Percentiles rank a stretch among this genome's conserved stretches.
These are phyloP conservation scores for Penicillium steckii DNA, from an alignment of 495 filamentous ascomycete genomes.

Conservation along the genomic window DNA sequence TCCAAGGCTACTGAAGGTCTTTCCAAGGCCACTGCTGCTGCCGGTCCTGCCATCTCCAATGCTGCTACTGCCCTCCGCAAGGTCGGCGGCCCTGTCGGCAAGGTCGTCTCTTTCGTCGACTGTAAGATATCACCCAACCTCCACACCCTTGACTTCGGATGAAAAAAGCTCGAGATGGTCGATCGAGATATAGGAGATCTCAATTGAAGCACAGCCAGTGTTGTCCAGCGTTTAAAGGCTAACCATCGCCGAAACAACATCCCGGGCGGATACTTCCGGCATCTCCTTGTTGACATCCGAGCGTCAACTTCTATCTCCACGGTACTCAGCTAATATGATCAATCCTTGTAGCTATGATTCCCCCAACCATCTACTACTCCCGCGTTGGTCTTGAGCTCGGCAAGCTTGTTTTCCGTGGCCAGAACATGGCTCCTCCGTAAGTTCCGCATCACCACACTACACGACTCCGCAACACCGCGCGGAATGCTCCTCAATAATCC, in stretches of 20 bases:
- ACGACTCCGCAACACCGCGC: background rate
- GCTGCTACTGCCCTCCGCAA: conserved; percentile 69
- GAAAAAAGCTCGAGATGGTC: background rate
- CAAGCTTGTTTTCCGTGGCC: conserved; percentile 82
- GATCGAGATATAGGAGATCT: background rate
- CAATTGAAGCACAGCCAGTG: conserved; percentile 12
- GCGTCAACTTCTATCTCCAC: conserved; percentile 1
- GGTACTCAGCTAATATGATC: conserved; percentile 27
- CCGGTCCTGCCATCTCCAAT: conserved; percentile 71
- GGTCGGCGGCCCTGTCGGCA: conserved; percentile 83
- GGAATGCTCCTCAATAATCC: no score
- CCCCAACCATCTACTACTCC: conserved; percentile 85
- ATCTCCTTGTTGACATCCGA: conserved; percentile 25
- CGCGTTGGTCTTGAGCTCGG: conserved; percentile 83
- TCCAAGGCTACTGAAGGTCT: conserved; percentile 84
- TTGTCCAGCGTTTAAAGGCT: background rate
- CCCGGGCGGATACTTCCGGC: background rate
- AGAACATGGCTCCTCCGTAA: conserved; percentile 94
- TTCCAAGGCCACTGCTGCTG: conserved; percentile 75
- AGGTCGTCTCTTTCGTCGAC: conserved; percentile 76
- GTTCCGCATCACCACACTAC: conserved; percentile 29
- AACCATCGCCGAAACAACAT: background rate
- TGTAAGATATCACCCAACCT: conserved; percentile 59
- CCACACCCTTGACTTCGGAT: background rate
- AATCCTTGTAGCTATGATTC: conserved; percentile 69